Conservation (phyloP, 768 basidiomycete genomes). For the Infundibulicybe gibba region DNA sequence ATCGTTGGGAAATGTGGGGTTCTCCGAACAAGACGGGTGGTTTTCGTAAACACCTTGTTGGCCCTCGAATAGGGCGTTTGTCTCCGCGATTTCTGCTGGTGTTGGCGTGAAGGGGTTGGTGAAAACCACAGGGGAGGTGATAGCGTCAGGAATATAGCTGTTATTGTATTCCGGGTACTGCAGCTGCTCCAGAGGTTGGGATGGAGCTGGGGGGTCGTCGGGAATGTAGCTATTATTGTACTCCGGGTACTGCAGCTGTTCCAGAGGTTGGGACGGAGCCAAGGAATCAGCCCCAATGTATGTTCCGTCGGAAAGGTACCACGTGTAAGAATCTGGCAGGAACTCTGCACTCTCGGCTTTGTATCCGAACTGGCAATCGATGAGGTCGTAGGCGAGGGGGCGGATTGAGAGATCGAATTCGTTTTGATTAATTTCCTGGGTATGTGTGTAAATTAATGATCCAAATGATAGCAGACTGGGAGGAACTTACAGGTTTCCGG, state of each 20-base stretch:
- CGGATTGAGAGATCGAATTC: slow-evolving; percentile 4
- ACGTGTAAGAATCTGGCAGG: slow-evolving; percentile 1
- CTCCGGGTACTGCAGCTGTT: background rate
- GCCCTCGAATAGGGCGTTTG: too few relatives aligned
- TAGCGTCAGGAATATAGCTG: background rate
- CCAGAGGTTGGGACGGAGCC: too few relatives aligned
- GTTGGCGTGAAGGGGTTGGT: slow-evolving; percentile 1
- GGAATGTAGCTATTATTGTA: background rate
- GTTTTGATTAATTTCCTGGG: background rate
- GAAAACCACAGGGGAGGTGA: background rate
- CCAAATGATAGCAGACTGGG: too few relatives aligned
- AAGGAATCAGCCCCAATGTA: too few relatives aligned
- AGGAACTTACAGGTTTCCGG: slow-evolving; percentile 12
- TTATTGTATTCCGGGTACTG: background rate
- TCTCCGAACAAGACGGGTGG: too few relatives aligned
- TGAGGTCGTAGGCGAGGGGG: slow-evolving; percentile 5
- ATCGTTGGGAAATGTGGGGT: too few relatives aligned
- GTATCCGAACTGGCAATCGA: slow-evolving; percentile 13
- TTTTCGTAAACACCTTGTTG: too few relatives aligned
- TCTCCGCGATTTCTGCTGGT: too few relatives aligned
- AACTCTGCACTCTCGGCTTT: slow-evolving; percentile 1
- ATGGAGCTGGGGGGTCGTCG: background rate
- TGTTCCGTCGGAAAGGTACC: background rate
- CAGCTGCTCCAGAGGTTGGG: too few relatives aligned
- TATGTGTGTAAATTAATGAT: too few relatives aligned